Percentiles rank a stretch among this genome's conserved stretches.
Evolutionary conservation across 2,329 filamentous ascomycete species (phyloP).

Genomic region (Aspergillus tubingensis): DNA sequence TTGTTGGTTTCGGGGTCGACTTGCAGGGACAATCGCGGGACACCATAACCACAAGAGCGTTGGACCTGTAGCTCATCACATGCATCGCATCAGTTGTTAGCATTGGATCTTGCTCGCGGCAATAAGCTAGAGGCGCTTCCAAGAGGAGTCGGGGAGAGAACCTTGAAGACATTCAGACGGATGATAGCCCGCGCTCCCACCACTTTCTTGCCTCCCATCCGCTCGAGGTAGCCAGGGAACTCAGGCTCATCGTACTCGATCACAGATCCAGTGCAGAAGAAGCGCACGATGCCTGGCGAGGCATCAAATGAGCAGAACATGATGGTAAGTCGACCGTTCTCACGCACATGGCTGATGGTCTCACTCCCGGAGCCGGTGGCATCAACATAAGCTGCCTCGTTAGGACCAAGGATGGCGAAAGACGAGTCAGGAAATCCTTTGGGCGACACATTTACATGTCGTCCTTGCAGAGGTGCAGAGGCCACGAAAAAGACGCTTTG

Average conservation of each 20-base stretch:
- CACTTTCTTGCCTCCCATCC: conserved; percentile 49
- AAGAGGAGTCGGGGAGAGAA: conserved; percentile 18
- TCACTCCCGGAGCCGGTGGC: conserved; percentile 74
- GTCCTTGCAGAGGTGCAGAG: conserved; percentile 67
- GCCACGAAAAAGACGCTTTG: conserved; percentile 77
- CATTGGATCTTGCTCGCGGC: background rate
- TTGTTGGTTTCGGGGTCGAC: conserved; percentile 34
- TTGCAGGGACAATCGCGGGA: conserved; percentile 54
- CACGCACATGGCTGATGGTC: conserved; percentile 73
- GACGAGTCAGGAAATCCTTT: conserved; percentile 68
- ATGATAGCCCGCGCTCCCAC: conserved; percentile 63
- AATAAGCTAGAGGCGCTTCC: background rate
- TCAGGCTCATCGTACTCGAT: conserved; percentile 60
- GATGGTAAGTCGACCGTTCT: conserved; percentile 73
- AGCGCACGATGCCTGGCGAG: conserved; percentile 62
- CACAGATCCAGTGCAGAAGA: conserved; percentile 63
- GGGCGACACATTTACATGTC: conserved; percentile 74
- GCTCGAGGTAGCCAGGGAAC: conserved; percentile 48
- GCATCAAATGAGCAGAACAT: conserved; percentile 70
- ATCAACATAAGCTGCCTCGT: conserved; percentile 69
- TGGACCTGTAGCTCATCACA: conserved; percentile 41
- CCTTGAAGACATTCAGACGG: conserved; percentile 62
- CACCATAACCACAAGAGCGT: conserved; percentile 67
- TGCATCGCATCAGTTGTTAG: background rate
- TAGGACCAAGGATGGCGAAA: conserved; percentile 61